Conservation (phyloP, 257 asterid species). For the Jaltomata sinuosa region DNA sequence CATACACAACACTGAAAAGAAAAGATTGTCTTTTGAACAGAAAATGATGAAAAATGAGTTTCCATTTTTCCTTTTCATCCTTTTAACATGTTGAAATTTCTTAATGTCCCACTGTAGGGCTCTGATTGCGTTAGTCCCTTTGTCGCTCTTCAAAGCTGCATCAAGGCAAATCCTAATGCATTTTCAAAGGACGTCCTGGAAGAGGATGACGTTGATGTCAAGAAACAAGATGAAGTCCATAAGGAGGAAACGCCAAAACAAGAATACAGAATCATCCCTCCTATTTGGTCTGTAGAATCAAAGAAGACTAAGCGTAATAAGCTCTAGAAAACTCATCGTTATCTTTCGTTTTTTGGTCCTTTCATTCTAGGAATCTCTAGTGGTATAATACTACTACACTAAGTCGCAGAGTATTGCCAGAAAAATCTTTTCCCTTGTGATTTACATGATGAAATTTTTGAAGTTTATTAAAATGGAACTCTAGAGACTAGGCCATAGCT, state of each 20-base stretch:
- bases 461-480: background rate
- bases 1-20: background rate
- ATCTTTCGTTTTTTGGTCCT: background rate
- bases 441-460: background rate
- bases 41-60: background rate
- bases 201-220: slow-evolving; percentile 25
- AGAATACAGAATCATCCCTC: slow-evolving; percentile 42
- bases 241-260: slow-evolving; percentile 30
- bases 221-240: background rate
- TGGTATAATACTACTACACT: background rate
- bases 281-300: slow-evolving; percentile 60
- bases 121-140: slow-evolving; percentile 76
- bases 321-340: slow-evolving; percentile 4
- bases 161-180: slow-evolving; percentile 70
- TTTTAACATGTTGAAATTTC: background rate
- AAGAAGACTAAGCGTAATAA: slow-evolving; percentile 21
- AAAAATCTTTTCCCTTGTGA: background rate
- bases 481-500: background rate
- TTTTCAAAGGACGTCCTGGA: slow-evolving; percentile 65
- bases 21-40: background rate
- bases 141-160: slow-evolving; percentile 81
- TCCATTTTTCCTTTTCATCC: background rate
- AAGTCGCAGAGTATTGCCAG: background rate
- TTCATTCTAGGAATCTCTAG: background rate
- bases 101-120: slow-evolving; percentile 23